Percentiles rank a stretch among this genome's conserved stretches.
Conservation (phyloP, 768 basidiomycete genomes). For the Kwoniella botswanensis region DNA sequence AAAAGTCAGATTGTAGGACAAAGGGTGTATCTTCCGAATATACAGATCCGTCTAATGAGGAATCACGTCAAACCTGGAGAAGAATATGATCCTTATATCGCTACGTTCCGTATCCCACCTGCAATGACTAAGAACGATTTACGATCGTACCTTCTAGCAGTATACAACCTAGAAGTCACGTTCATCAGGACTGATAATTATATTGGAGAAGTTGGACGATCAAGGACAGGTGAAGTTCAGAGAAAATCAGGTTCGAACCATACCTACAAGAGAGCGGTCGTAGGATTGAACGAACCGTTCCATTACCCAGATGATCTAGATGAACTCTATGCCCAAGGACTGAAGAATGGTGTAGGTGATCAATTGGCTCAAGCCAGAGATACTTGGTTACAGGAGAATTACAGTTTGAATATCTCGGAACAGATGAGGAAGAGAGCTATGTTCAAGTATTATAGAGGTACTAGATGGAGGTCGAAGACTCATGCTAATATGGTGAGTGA, state of each 20-base stretch:
- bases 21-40: slow-evolving; percentile 86
- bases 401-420: slow-evolving; percentile 61
- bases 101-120: slow-evolving; percentile 87
- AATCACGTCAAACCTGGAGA: slow-evolving; percentile 77
- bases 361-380: slow-evolving; percentile 26
- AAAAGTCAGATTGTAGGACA: slow-evolving; percentile 67
- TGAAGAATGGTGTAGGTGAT: slow-evolving; percentile 60
- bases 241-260: slow-evolving; percentile 40
- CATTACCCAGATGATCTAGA: slow-evolving; percentile 83
- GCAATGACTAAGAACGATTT: slow-evolving; percentile 91
- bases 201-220: slow-evolving; percentile 64
- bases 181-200: slow-evolving; percentile 97
- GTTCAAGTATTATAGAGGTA: slow-evolving; percentile 52
- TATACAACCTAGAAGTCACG: slow-evolving; percentile 87
- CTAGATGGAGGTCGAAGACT: slow-evolving; percentile 48
- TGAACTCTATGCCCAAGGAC: slow-evolving; percentile 71
- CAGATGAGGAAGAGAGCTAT: slow-evolving; percentile 56
- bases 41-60: slow-evolving; percentile 78
- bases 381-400: slow-evolving; percentile 69
- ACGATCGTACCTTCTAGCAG: slow-evolving; percentile 77
- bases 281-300: slow-evolving; percentile 89
- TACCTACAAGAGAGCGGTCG: slow-evolving; percentile 88
- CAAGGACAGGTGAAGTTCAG: slow-evolving; percentile 26
- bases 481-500: slow-evolving; percentile 57
- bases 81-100: slow-evolving; percentile 91